Evolutionary conservation across 2,329 filamentous ascomycete genomes (phyloP), one percentile per base, ranked within the genome.

Genomic region (Cephalotrichum gorgonifer): DNA sequence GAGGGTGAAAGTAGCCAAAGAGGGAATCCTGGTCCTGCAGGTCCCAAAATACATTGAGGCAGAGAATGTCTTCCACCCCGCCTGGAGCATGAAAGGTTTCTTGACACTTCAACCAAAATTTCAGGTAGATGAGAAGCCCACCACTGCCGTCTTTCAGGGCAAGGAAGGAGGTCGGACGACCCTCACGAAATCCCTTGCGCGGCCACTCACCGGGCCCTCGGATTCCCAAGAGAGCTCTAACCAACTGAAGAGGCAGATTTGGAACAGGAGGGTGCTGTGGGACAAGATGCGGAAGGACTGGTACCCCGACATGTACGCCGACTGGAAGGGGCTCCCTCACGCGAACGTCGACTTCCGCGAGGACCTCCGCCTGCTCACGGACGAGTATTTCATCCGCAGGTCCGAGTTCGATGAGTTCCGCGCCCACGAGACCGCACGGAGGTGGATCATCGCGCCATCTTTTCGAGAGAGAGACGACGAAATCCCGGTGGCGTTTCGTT

Each of bases 201-300:
- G 28, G 12, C 28, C 28, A 12, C 28, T 30, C 12, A 30, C 28
- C 28, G 28, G 28, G 12, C 28, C 6, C 6, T 6, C 28, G 12
- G 28, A 30, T 12, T 7, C 28, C 28, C 6, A 12, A 30, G 28
- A 6, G 28, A 12, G n/a, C n/a, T n/a, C 28, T 7, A 12, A 6
- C 31, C 20, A 7, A 20, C 28, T 45, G 9, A 17, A 44, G 11
- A 42, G 38, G n/a, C 23, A 42, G 9, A 17, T 55, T 12, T 23
- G 44, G 4, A n/a, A n/a, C 1, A 22, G 51, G 20, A 25, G 44
- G 25, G 23, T 26, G 20, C 28, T 38, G 2, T 51, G 46, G 23
- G 14, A 15, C 12, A 26, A 3, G 25, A 23, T 43, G 11, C 47
- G 53, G 3, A 50, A 50, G 11, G 51, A 50, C 51, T 48, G 45